These are phyloP conservation scores for Atkinsonella hypoxylon DNA, from an alignment of 2,329 filamentous ascomycete genomes.

Conservation along the genomic window DNA sequence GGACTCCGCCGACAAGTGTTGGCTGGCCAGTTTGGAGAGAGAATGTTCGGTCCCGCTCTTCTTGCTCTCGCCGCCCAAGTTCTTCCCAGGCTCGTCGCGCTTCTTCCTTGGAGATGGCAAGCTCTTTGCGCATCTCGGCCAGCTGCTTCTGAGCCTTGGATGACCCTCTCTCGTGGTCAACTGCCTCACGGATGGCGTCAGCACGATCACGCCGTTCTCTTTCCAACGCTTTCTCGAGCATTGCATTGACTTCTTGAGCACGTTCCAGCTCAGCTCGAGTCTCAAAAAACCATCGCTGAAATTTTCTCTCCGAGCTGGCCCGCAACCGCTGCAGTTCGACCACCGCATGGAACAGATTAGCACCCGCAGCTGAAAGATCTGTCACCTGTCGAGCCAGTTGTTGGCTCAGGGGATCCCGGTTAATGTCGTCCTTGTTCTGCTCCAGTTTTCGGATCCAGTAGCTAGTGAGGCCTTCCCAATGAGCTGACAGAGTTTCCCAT, in stretches of 20 bases:
- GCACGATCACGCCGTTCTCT: conserved; percentile 59
- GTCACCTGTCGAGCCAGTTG: conserved; percentile 91
- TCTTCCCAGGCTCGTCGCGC: conserved; percentile 95
- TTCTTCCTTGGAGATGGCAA: conserved; percentile 92
- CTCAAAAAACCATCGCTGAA: conserved; percentile 98
- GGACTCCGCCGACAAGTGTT: conserved; percentile 82
- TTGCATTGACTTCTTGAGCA: conserved; percentile 67
- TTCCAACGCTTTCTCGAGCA: conserved; percentile 65
- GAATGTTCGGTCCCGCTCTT: conserved; percentile 75
- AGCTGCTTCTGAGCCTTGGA: conserved; percentile 69
- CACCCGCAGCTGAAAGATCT: conserved; percentile 91
- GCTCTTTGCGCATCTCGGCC: conserved; percentile 83
- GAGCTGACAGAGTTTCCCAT: conserved; percentile 92
- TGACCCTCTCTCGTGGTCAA: conserved; percentile 57
- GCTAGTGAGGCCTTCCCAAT: conserved; percentile 94
- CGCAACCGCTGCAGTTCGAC: conserved; percentile 89
- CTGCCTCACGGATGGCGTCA: conserved; percentile 53
- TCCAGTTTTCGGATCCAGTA: conserved; percentile 95
- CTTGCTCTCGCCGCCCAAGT: conserved; percentile 81
- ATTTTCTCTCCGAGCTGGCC: conserved; percentile 92
- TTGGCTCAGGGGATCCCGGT: conserved; percentile 68
- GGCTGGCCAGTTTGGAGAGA: conserved; percentile 81
- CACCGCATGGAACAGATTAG: conserved; percentile 94
- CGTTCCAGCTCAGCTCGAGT: conserved; percentile 81
- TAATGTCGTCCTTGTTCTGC: conserved; percentile 77